A percentile compares a stretch with the other conserved stretches of the same genome.
Evolutionary conservation across 345 rosid genomes (phyloP).

Genomic region (Aethionema arabicum): DNA sequence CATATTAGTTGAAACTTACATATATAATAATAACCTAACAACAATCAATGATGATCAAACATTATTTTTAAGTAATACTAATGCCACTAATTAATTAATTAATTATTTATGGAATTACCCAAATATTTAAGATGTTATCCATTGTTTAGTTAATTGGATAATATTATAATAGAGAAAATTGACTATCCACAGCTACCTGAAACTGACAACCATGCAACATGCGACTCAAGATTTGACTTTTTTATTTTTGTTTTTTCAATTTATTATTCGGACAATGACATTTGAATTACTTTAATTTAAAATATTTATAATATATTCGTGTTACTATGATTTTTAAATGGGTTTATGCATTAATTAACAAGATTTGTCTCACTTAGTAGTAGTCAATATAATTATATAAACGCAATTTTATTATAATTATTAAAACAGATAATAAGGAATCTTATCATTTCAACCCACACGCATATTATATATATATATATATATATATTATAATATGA

Average conservation of each 20-base stretch:
- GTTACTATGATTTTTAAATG: conserved; percentile 16
- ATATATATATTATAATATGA: no score
- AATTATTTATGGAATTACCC: conserved; percentile 14
- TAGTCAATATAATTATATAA: conserved; percentile 23
- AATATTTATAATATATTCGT: not conserved
- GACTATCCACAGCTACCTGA: conserved; percentile 29
- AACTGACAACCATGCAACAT: conserved; percentile 27
- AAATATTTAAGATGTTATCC: not conserved
- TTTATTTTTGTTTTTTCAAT: conserved; percentile 11
- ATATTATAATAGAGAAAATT: not conserved
- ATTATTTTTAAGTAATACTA: conserved; percentile 22
- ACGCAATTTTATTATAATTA: conserved; percentile 20
- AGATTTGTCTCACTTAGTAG: conserved; percentile 14
- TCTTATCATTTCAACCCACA: conserved; percentile 23
- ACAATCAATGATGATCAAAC: conserved; percentile 17
- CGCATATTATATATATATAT: conserved; percentile 27
- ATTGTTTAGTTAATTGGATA: conserved; percentile 18
- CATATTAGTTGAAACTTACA: conserved; percentile 36
- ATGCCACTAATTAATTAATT: conserved; percentile 19
- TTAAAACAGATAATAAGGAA: conserved; percentile 24
- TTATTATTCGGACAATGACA: conserved; percentile 17
- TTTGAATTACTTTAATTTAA: conserved; percentile 7
- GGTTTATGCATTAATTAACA: conserved; percentile 18
- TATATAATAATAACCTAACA: conserved; percentile 14
- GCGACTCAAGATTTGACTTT: conserved; percentile 25